A percentile compares a stretch with the other conserved stretches of the same genome.
Evolutionary conservation across 2,329 filamentous ascomycete genomes (phyloP).

Genomic region (Cladophialophora carrionii): DNA sequence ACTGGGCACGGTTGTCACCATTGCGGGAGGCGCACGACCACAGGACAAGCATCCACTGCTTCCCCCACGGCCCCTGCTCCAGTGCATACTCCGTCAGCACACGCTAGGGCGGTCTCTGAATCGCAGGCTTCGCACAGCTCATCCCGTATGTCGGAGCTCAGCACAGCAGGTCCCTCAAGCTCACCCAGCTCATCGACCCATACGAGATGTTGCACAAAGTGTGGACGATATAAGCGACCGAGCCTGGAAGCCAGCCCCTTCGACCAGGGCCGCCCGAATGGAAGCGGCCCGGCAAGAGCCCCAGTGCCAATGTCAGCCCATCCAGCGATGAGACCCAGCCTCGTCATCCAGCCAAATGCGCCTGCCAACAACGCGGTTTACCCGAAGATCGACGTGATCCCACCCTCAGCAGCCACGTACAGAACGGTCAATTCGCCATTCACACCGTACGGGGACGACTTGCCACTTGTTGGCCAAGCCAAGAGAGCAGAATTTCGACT

Average conservation of each 20-base stretch:
- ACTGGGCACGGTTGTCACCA: constrained; percentile 28
- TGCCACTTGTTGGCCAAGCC: constrained; percentile 29
- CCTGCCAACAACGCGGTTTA: constrained; percentile 20
- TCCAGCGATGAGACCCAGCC: constrained; percentile 24
- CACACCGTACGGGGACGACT: constrained; percentile 30
- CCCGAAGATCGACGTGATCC: constrained; percentile 35
- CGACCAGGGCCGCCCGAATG: constrained; percentile 15
- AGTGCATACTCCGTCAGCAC: constrained; percentile 5
- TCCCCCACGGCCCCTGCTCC: constrained; percentile 8
- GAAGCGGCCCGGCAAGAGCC: constrained; percentile 16
- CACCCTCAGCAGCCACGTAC: constrained; percentile 30
- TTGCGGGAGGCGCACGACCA: constrained; percentile 33
- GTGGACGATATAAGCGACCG: constrained; percentile 31
- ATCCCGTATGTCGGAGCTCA: constrained; percentile 18
- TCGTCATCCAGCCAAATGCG: constrained; percentile 27
- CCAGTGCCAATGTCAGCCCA: constrained; percentile 25
- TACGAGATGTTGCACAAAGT: constrained; percentile 26
- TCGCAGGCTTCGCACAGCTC: constrained; percentile 25
- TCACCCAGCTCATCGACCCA: constrained; percentile 23
- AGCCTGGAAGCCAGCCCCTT: constrained; percentile 3
- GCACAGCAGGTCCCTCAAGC: constrained; percentile 27
- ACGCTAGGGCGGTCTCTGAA: constrained; percentile 23
- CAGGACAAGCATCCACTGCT: background rate
- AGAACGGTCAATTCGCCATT: constrained; percentile 22
- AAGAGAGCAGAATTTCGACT: constrained; percentile 23